Evolutionary conservation across 768 basidiomycete species (phyloP).

Genomic region (Lactarius deliciosus): DNA sequence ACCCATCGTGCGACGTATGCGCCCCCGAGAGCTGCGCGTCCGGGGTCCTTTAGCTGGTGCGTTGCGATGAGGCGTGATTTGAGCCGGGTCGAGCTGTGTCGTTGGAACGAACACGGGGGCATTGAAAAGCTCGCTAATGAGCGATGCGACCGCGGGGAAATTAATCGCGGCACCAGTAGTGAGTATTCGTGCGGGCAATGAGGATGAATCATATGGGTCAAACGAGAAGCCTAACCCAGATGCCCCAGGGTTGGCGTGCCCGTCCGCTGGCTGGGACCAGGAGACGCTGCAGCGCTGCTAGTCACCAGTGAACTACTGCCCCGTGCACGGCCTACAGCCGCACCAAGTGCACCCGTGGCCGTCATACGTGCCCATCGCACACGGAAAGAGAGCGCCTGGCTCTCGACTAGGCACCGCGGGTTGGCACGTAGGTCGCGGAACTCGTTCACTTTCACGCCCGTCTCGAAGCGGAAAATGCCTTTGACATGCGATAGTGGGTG

Average conservation of each 20-base stretch:
- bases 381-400: conserved; percentile 77
- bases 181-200: conserved; percentile 64
- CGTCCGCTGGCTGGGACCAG: conserved; percentile 27
- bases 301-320: conserved; percentile 33
- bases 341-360: conserved; percentile 63
- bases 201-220: conserved; percentile 72
- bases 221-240: conserved; percentile 48
- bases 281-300: conserved; percentile 27
- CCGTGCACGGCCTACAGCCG: conserved; percentile 38
- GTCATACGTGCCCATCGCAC: conserved; percentile 78
- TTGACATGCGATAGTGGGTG: no score
- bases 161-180: conserved; percentile 80
- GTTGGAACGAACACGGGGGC: conserved; percentile 73
- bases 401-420: conserved; percentile 82
- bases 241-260: conserved; percentile 25
- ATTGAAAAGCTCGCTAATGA: conserved; percentile 82
- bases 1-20: no score
- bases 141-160: conserved; percentile 57
- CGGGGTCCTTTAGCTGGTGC: conserved; percentile 56
- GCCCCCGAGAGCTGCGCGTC: no score
- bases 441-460: no score
- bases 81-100: conserved; percentile 76
- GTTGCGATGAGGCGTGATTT: conserved; percentile 68
- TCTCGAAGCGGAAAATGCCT: no score
- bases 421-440: conserved; percentile 39